Evolutionary conservation across 2,329 filamentous ascomycete genomes (phyloP).

Genomic region (Pestalotiopsis sp.): DNA sequence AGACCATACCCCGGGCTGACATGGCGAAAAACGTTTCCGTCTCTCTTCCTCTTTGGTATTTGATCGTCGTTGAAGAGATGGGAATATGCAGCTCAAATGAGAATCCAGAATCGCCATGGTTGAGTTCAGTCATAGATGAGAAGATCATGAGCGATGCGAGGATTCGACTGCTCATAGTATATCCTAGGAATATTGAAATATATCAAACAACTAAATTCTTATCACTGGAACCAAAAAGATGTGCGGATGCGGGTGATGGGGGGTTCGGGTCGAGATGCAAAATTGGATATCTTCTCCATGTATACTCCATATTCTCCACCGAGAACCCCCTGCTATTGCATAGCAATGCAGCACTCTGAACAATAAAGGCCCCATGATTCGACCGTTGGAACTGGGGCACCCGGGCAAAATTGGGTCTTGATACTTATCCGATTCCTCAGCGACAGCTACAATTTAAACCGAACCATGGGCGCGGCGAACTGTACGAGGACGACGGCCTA

Average conservation of each 20-base stretch:
- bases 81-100: no score
- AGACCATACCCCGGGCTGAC: no score
- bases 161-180: no score
- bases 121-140: no score
- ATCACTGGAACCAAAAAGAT: background rate
- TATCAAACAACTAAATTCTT: background rate
- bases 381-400: background rate
- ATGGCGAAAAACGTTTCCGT: no score
- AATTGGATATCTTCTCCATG: background rate
- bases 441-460: background rate
- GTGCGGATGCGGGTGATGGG: background rate
- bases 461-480: background rate
- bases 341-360: background rate
- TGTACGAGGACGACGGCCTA: background rate
- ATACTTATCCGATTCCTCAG: background rate
- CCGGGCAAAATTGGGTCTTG: background rate
- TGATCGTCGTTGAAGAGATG: no score
- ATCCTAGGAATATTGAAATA: background rate
- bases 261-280: background rate
- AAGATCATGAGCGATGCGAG: no score
- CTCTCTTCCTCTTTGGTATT: no score
- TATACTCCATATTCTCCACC: background rate
- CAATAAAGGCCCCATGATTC: background rate
- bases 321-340: background rate
- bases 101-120: no score